A percentile compares a stretch with the other conserved stretches of the same genome.
Evolutionary conservation across 257 asterid species (phyloP).

Genomic region (Paraleonurus japonicus): DNA sequence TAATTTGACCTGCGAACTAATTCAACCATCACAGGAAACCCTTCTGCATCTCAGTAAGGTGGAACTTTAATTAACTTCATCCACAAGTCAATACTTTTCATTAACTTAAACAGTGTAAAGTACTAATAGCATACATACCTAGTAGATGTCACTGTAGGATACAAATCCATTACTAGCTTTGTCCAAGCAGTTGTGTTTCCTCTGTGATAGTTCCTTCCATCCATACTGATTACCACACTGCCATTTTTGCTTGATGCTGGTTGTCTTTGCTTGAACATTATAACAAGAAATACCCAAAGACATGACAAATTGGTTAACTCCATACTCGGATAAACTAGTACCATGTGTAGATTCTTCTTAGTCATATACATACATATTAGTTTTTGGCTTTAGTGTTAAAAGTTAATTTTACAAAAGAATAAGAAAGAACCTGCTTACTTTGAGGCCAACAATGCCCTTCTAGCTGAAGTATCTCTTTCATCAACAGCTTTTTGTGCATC

Average conservation of each 20-base stretch:
- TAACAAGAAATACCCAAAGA: slow-evolving; percentile 41
- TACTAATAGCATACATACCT: slow-evolving; percentile 39
- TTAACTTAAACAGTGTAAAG: slow-evolving; percentile 4
- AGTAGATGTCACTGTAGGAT: slow-evolving; percentile 65
- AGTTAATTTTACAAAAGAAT: slow-evolving; percentile 1
- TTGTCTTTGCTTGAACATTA: slow-evolving; percentile 93
- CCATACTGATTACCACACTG: slow-evolving; percentile 62
- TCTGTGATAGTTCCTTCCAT: slow-evolving; percentile 52
- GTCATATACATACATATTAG: slow-evolving; percentile 13
- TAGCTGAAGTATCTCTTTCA: slow-evolving; percentile 66
- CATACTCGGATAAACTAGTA: slow-evolving; percentile 13
- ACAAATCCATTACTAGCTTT: slow-evolving; percentile 86
- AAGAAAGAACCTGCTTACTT: slow-evolving; percentile 62
- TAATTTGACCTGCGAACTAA: background rate
- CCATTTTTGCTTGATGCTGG: slow-evolving; percentile 96
- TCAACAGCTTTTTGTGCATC: slow-evolving; percentile 76
- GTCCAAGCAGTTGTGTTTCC: slow-evolving; percentile 78
- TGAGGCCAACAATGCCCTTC: slow-evolving; percentile 52
- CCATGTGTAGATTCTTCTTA: background rate
- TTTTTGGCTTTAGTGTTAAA: background rate
- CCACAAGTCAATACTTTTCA: slow-evolving; percentile 16
- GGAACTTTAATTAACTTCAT: background rate
- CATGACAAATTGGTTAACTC: slow-evolving; percentile 41
- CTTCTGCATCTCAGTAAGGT: slow-evolving; percentile 6
- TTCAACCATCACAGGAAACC: background rate